Percentiles rank a stretch among this genome's conserved stretches.
Evolutionary conservation across 106 monocot genomes (phyloP).

Genomic region (Vanilla planifolia): DNA sequence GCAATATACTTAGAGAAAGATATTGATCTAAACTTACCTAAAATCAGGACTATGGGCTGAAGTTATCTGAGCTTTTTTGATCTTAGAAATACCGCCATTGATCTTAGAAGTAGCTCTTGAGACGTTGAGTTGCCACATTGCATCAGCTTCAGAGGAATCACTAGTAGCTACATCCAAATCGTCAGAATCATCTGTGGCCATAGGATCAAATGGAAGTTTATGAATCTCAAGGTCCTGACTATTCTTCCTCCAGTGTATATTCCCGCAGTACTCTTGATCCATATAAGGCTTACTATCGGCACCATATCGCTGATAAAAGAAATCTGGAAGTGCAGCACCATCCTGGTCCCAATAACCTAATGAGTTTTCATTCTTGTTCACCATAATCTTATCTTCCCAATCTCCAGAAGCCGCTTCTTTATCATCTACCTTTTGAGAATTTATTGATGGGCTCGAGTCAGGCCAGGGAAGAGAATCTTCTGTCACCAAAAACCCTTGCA

Average conservation of each 20-base stretch:
- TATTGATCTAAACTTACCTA: conserved; percentile 34
- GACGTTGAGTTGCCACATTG: conserved; percentile 52
- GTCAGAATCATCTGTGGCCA: conserved; percentile 52
- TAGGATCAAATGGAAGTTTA: conserved; percentile 33
- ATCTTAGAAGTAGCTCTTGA: conserved; percentile 20
- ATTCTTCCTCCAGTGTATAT: conserved; percentile 26
- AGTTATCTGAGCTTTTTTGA: conserved; percentile 54
- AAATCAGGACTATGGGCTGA: conserved; percentile 44
- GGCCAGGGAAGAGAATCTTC: conserved; percentile 54
- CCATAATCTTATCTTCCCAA: conserved; percentile 86
- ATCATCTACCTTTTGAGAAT: conserved; percentile 39
- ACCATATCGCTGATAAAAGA: conserved; percentile 57
- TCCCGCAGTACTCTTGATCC: conserved; percentile 30
- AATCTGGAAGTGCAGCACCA: conserved; percentile 30
- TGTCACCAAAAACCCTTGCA: conserved; percentile 38
- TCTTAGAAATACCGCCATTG: conserved; percentile 40
- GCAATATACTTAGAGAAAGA: no score
- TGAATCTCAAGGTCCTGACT: conserved; percentile 32
- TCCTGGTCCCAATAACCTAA: conserved; percentile 45
- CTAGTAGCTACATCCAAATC: conserved; percentile 78
- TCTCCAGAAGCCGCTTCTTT: conserved; percentile 50
- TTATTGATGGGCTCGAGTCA: conserved; percentile 16
- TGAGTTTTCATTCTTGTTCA: conserved; percentile 50
- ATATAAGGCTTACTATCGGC: conserved; percentile 25
- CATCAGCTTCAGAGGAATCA: conserved; percentile 84